Conservation (phyloP, 352 stramenopile species). For the Phytopythium kandeliae region DNA sequence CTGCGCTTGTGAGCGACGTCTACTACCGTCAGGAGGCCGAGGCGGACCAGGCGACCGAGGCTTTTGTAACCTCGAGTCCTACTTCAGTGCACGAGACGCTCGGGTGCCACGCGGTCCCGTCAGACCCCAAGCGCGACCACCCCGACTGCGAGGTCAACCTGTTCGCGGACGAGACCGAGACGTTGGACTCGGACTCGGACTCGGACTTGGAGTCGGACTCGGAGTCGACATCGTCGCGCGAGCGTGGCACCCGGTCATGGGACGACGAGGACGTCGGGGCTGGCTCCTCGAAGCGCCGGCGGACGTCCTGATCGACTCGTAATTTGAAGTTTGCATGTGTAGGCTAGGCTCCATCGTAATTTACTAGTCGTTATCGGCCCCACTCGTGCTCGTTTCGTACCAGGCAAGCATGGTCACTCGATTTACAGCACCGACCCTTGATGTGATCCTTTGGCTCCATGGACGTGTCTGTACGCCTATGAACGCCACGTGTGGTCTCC, state of each 20-base stretch:
- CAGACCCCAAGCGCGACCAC: no score
- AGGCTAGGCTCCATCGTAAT: no score
- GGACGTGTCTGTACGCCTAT: no score
- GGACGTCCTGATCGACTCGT: neutral
- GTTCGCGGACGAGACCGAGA: constrained; percentile 6
- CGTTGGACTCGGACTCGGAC: constrained; percentile 6
- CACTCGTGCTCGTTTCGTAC: no score
- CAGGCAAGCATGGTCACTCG: no score
- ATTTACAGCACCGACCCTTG: no score
- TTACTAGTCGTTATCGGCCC: no score
- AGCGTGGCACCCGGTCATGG: neutral
- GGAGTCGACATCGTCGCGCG: constrained; percentile 2
- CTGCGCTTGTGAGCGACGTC: constrained; percentile 25
- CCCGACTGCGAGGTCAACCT: neutral
- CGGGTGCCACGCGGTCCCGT: neutral
- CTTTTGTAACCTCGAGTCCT: constrained; percentile 8
- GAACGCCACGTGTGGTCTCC: no score
- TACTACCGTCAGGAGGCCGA: constrained; percentile 15
- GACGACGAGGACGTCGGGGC: constrained; percentile 2
- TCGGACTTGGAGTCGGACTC: constrained; percentile 6
- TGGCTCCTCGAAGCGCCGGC: constrained; percentile 2
- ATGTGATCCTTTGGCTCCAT: no score
- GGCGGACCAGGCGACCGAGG: neutral
- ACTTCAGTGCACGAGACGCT: no score
- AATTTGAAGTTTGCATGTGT: no score